Base-by-base conservation (phyloP, 2,329 filamentous ascomycete species). In the Macrophomina pseudophaseolina region DNA sequence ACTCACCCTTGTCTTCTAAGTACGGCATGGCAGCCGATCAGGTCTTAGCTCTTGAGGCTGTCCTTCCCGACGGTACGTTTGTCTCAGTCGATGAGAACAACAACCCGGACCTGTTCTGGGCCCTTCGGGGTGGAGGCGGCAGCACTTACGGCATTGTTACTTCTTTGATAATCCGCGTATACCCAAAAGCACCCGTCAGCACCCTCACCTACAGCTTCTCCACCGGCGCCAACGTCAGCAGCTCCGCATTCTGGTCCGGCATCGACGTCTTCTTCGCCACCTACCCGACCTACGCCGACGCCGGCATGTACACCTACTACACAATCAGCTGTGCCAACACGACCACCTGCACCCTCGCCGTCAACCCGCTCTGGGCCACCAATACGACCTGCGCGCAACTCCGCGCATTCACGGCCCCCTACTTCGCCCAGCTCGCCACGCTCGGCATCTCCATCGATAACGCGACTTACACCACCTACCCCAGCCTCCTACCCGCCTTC, bases 1-100 rank as follows among this genome's bases (percentile, higher is more conserved):
- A 77, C 52, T 70, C 35, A 65, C 70, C 44, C 30, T 48, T 48
- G 16, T 35, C 23, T 23, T 40, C 38, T 63, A 72, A 82, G 48
- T 84, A 83, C 68, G 75, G 76, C 38, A 68, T 78, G 18, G 73
- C 65, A 54, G 74, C 75, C 40, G 75, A 78, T 56, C 72, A 78
- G 49, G 67, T 70, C 5, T 68, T 78, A 2, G 72, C 74, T 12
- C 74, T 68, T 38, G 72, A 73, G 54, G 75, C 78, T 8, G 71
- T 78, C n/a, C 75, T 74, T 4, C 71, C 74, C 52, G 68, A 72
- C 12, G 76, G 77, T 7, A 54, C 68, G 12, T 52, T 72, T 3
- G 51, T 75, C 14, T 74, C 67, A 23, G 76, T 74, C 2, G 71
- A 74, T 4, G 60, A 71, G 18, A 72, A 69, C 6, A 38, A 73